Base-by-base conservation (phyloP, 805 yeast genomes). In the Candida namnaoensis region DNA sequence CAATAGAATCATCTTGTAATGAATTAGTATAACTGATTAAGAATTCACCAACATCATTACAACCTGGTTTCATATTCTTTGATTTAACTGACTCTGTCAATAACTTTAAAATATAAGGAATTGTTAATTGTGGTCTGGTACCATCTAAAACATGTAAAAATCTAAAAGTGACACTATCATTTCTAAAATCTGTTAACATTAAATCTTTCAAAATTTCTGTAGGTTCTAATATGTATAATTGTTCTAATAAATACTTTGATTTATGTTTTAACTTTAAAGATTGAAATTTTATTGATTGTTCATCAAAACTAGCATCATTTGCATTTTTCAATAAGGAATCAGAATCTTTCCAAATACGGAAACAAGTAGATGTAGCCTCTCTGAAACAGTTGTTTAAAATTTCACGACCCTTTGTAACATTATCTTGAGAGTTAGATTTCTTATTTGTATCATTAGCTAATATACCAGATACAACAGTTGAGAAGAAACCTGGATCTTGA, bases 81-180 rank as follows among this genome's bases (percentile, higher is more conserved):
- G 57, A 44, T 2, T 56, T 38, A 9, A 75, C 65, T 44, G 82
- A 63, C 9, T 77, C 64, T 23, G 60, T 54, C 30, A 82, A 66
- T 0, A 85, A 66, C 43, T 74, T 69, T 48, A 86, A 66, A 5
- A 88, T 62, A 49, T 75, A 72, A 0, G 95, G 90, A 12, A 88
- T 64, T 0, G 95, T 83, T 5, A 76, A 52, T 43, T 79, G 84
- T 0, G 95, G 84, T 47, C 85, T 76, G 7, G 95, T 83, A 1
- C 93, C 91, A 61, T 90, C 96, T 38, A 90, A 62, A 3, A 84
- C 80, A 56, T 85, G 88, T n/a, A 86, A 58, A 2, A 86, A 53
- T 48, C 80, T 82, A 50, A 78, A 72, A 11, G 78, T 65, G 6
- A 72, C 51, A 7, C 58, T 48, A 25, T 50, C 50, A 5, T 40